A percentile compares a stretch with the other conserved stretches of the same genome.
phyloP scores from a whole-genome alignment of 768 basidiomycete genomes.

The Rhizopogon roseolus region DNA sequence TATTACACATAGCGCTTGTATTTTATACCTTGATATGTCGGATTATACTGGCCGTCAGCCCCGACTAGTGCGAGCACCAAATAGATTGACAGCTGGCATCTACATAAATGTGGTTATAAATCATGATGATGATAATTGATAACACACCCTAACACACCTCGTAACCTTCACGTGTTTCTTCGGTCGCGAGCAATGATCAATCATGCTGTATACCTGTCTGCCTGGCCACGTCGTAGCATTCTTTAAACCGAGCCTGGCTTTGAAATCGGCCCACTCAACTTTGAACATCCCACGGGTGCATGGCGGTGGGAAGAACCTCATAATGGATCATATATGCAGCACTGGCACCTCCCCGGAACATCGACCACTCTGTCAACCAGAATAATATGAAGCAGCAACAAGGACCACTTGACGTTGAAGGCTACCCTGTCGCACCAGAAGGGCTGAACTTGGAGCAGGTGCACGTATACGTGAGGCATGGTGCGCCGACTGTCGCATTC shows the following conservation, averaged over 20 bases:
- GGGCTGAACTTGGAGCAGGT: slow-evolving; percentile 63
- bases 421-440: slow-evolving; percentile 54
- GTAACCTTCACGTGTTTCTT: too few relatives aligned
- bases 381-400: slow-evolving; percentile 18
- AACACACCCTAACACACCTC: too few relatives aligned
- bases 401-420: slow-evolving; percentile 51
- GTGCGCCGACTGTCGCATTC: slow-evolving; percentile 33
- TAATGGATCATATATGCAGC: too few relatives aligned
- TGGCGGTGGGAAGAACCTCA: background rate
- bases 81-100: too few relatives aligned
- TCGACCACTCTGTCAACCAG: background rate
- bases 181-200: too few relatives aligned
- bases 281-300: too few relatives aligned
- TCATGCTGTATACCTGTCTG: too few relatives aligned
- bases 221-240: too few relatives aligned
- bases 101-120: too few relatives aligned
- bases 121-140: too few relatives aligned
- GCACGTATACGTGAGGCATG: slow-evolving; percentile 72
- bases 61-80: background rate
- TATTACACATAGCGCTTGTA: background rate
- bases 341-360: background rate
- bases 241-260: too few relatives aligned
- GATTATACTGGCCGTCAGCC: background rate
- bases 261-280: too few relatives aligned
- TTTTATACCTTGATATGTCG: background rate